phyloP scores from a whole-genome alignment of 345 rosid genomes.

The Sisymbrium altissimum region DNA sequence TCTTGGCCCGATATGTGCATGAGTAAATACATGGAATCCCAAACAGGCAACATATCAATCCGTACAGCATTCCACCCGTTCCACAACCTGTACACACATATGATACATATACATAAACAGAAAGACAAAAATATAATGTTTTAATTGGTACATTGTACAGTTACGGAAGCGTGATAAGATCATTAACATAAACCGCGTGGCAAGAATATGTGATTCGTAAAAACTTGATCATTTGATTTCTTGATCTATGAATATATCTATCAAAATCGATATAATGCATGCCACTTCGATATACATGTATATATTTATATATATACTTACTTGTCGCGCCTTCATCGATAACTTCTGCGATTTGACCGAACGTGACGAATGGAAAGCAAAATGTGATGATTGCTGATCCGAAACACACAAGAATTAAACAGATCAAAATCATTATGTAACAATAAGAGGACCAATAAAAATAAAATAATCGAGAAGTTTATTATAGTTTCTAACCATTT shows the following conservation, averaged over 20 bases:
- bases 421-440: not conserved
- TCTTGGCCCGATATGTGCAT: slow-evolving; percentile 35
- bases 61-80: slow-evolving; percentile 19
- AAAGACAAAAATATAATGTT: not conserved
- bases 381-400: slow-evolving; percentile 52
- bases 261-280: not conserved
- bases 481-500: slow-evolving; percentile 40
- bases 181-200: not conserved
- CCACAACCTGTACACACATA: slow-evolving; percentile 19
- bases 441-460: too few relatives aligned
- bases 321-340: slow-evolving; percentile 48
- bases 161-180: not conserved
- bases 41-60: slow-evolving; percentile 17
- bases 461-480: not conserved
- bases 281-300: not conserved
- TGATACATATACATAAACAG: not conserved
- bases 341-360: slow-evolving; percentile 57
- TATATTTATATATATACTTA: slow-evolving; percentile 18
- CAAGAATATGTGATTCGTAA: not conserved
- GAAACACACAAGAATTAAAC: not conserved
- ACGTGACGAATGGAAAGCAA: slow-evolving; percentile 41
- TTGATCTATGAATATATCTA: not conserved
- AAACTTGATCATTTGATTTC: too few relatives aligned
- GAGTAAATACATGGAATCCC: slow-evolving; percentile 20
- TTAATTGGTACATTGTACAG: not conserved